Evolutionary conservation across 805 yeast species (phyloP).

Genomic region (Naumovozyma baii): DNA sequence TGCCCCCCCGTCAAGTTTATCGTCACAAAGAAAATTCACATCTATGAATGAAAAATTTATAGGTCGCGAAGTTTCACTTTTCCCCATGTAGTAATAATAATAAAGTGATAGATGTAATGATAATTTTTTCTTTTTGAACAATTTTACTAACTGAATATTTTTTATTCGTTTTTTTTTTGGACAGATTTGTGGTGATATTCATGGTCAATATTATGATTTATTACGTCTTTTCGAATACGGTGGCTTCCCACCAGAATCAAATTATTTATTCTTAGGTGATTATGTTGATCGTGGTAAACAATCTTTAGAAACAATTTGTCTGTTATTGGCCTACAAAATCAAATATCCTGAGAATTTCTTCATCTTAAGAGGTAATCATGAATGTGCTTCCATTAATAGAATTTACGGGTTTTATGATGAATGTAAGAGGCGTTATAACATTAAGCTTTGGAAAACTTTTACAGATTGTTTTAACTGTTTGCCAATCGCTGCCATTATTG

Average conservation of each 20-base stretch:
- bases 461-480: constrained; percentile 97
- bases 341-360: constrained; percentile 97
- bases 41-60: neutral
- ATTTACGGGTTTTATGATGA: constrained; percentile 98
- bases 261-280: constrained; percentile 91
- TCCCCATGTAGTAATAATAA: neutral
- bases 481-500: constrained; percentile 97
- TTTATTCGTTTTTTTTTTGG: constrained; percentile 3
- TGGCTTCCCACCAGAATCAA: constrained; percentile 98
- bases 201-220: constrained; percentile 95
- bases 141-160: constrained; percentile 8
- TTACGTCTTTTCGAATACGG: constrained; percentile 94
- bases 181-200: constrained; percentile 90
- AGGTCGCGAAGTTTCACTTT: neutral
- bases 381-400: constrained; percentile 95
- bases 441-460: constrained; percentile 96
- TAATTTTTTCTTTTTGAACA: neutral
- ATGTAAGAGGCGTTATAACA: constrained; percentile 95
- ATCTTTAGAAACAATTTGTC: constrained; percentile 89
- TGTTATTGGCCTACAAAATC: constrained; percentile 89
- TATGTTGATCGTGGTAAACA: constrained; percentile 98
- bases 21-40: neutral
- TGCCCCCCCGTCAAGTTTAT: too few species aligned
- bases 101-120: neutral
- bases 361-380: constrained; percentile 95